These are phyloP conservation scores for Podaxis sp. DNA, from an alignment of 768 basidiomycete genomes.

Conservation along the genomic window DNA sequence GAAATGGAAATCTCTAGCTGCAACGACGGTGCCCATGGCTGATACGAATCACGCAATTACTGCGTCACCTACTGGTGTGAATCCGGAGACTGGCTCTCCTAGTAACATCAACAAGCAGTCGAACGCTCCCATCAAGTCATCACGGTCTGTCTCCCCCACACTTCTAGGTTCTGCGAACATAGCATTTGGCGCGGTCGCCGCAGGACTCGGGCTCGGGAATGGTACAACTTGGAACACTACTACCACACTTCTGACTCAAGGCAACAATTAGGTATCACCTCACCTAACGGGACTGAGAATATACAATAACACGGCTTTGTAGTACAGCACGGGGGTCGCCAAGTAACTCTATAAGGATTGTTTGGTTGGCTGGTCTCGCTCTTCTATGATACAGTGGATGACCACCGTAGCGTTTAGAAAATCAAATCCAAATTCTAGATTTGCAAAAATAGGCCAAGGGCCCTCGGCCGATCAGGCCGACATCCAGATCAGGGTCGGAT, in stretches of 20 bases:
- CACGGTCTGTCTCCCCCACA: slow-evolving; percentile 11
- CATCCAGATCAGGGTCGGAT: no score
- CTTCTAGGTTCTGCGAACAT: not conserved
- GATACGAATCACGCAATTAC: not conserved
- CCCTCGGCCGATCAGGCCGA: no score
- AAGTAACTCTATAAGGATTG: not conserved
- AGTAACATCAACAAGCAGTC: not conserved
- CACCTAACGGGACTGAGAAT: not conserved
- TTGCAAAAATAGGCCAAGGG: no score
- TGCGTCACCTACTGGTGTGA: not conserved
- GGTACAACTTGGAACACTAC: slow-evolving; percentile 10
- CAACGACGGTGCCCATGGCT: not conserved
- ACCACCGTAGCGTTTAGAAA: no score
- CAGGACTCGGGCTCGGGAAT: slow-evolving; percentile 12
- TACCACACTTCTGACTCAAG: not conserved
- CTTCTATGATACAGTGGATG: not conserved
- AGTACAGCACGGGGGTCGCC: not conserved
- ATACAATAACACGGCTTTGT: not conserved
- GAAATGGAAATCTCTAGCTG: slow-evolving; percentile 30
- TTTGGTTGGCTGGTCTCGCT: not conserved
- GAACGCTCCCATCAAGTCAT: not conserved
- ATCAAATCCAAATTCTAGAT: no score
- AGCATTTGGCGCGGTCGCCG: slow-evolving; percentile 10
- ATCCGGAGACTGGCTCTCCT: not conserved
- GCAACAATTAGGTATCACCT: not conserved